Base-by-base conservation (phyloP, 805 yeast genomes). In the Myxozyma vanderwaltii region DNA sequence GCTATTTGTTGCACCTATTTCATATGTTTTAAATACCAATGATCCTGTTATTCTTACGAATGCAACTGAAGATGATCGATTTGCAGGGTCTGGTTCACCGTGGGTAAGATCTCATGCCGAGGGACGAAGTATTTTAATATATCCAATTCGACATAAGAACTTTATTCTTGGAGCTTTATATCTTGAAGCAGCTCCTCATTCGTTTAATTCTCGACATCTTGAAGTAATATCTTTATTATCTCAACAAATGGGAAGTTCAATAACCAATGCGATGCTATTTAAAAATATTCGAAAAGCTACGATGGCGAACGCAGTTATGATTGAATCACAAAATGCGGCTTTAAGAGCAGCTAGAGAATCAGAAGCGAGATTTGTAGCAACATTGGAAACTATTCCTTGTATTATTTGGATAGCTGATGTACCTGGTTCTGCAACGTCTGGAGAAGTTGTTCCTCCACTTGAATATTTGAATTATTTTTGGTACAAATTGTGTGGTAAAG, bases 231-330 rank as follows among this genome's bases (percentile, higher is more conserved):
- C 64, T 31, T 48, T 65, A 23, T 49, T 65, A 26, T 54, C 64
- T 15, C 65, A 62, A 48, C 68, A 65, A 44, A 65, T 65, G 64
- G 68, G 65, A 15, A 65, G 63, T n/a, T 63, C 67, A 15, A 51
- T 65, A 13, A 54, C 68, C 10, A 65, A 65, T 31, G 68, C 68
- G 21, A 46, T 54, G 52, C 49, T 65, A 19, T 65, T 65, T 51
- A 55, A 62, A 46, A 62, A 54, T 45, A 50, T 65, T 12, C 66
- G 61, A 21, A 56, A 54, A 35, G 68, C 65, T 3, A 65, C 68
- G 19, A 57, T 57, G 63, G 67, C 68, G 19, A 65, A 65, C 26
- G 63, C 67, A 10, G 48, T 48, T 55, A 59, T 65, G 63, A 65
- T 65, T 36, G 68, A 64, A 46, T 40, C 49, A 15, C 68, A 65